A percentile compares a stretch with the other conserved stretches of the same genome.
These are phyloP conservation scores for Phlyctochytrium planicorne DNA, from an alignment of 192 early-diverging fungal genomes.

Conservation along the genomic window DNA sequence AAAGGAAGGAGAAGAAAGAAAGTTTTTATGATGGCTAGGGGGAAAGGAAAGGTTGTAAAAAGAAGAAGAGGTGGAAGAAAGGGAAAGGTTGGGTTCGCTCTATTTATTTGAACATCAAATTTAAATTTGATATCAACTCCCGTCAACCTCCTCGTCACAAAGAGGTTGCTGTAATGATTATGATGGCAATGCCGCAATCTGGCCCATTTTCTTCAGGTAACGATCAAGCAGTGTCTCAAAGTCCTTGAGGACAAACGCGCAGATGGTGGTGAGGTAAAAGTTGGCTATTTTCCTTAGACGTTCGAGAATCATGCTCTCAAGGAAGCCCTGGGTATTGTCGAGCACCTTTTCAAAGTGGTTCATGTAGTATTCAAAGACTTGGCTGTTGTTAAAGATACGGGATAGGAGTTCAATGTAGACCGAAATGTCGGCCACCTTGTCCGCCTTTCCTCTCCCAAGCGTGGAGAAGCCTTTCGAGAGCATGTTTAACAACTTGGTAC, in stretches of 20 bases:
- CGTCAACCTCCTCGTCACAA: too few species aligned
- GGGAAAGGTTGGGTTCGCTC: too few species aligned
- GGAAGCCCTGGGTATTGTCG: neutral
- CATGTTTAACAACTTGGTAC: slow-evolving; percentile 11
- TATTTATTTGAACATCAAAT: too few species aligned
- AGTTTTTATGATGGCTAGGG: too few species aligned
- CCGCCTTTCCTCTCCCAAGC: slow-evolving; percentile 25
- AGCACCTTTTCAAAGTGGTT: slow-evolving; percentile 11
- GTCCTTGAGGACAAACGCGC: slow-evolving; percentile 24
- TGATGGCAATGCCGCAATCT: slow-evolving; percentile 1
- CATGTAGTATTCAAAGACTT: slow-evolving; percentile 13
- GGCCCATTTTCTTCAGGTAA: slow-evolving; percentile 17
- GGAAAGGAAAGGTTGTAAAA: too few species aligned
- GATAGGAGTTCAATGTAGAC: slow-evolving; percentile 18
- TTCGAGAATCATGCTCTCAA: neutral
- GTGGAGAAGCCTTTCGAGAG: slow-evolving; percentile 16
- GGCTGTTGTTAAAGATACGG: slow-evolving; percentile 3
- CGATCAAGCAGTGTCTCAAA: slow-evolving; percentile 26
- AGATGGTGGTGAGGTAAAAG: slow-evolving; percentile 13
- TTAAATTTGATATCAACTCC: too few species aligned
- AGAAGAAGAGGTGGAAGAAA: too few species aligned
- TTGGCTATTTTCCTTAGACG: slow-evolving; percentile 9
- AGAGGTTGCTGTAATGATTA: too few species aligned
- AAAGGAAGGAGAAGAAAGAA: too few species aligned
- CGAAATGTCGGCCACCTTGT: slow-evolving; percentile 9